phyloP scores from a whole-genome alignment of 106 monocot genomes.

The Alisma plantagoaquatica region DNA sequence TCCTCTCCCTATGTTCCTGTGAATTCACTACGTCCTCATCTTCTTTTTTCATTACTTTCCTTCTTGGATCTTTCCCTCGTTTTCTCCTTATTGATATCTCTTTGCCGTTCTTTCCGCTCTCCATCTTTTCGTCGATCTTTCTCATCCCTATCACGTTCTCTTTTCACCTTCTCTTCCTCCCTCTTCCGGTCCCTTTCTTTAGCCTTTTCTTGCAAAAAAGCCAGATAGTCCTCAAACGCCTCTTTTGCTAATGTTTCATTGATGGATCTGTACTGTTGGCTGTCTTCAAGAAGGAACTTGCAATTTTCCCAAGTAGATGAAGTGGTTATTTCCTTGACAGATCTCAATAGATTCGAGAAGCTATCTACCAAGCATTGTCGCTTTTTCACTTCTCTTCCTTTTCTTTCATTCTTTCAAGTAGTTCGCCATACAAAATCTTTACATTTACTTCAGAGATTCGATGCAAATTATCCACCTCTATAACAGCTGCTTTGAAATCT shows the following conservation, averaged over 20 bases:
- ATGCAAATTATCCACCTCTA: conserved; percentile 34
- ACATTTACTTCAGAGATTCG: conserved; percentile 71
- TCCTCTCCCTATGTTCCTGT: too few relatives aligned
- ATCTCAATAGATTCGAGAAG: conserved; percentile 65
- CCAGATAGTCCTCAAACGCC: conserved; percentile 71
- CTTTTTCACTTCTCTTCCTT: conserved; percentile 90
- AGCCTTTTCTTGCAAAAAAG: conserved; percentile 71
- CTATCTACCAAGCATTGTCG: conserved; percentile 69
- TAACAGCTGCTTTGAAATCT: conserved; percentile 44
- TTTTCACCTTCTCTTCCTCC: conserved; percentile 99
- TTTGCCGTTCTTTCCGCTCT: too few relatives aligned
- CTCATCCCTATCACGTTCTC: too few relatives aligned
- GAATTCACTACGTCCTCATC: too few relatives aligned
- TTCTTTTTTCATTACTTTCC: too few relatives aligned
- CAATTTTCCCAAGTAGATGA: conserved; percentile 88
- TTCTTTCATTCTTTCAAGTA: conserved; percentile 64
- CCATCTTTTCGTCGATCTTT: too few relatives aligned
- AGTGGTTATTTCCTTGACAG: conserved; percentile 84
- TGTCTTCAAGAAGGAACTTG: conserved; percentile 76
- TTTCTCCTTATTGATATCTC: too few relatives aligned
- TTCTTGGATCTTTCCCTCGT: too few relatives aligned
- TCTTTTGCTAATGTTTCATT: conserved; percentile 51
- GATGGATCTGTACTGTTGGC: conserved; percentile 50
- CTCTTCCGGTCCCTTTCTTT: conserved; percentile 86
- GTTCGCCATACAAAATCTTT: conserved; percentile 83